A percentile compares a stretch with the other conserved stretches of the same genome.
Conservation (phyloP, 495 filamentous ascomycete species). For the Neurospora sp. region DNA sequence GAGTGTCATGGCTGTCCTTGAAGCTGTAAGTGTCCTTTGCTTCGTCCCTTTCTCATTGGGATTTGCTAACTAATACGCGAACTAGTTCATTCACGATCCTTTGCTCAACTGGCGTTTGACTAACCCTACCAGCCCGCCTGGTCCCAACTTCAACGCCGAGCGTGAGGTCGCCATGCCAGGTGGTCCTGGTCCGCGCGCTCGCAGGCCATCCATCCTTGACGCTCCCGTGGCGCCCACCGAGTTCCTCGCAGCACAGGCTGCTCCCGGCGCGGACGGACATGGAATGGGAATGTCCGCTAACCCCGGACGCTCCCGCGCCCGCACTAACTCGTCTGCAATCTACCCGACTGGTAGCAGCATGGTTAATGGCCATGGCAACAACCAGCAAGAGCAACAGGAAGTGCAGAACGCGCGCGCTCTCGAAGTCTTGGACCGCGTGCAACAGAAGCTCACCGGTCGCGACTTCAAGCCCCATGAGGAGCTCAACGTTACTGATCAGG, state of each 20-base stretch:
- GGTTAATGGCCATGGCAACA: constrained; percentile 24
- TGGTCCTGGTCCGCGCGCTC: constrained; percentile 30
- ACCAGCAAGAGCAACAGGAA: constrained; percentile 46
- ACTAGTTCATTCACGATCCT: constrained; percentile 92
- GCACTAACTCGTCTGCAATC: constrained; percentile 39
- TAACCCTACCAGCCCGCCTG: constrained; percentile 66
- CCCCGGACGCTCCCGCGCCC: constrained; percentile 34
- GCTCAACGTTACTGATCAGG: constrained; percentile 76
- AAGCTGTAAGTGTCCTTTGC: constrained; percentile 62
- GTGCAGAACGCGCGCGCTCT: constrained; percentile 88
- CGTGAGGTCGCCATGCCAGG: constrained; percentile 41
- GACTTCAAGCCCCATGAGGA: constrained; percentile 65
- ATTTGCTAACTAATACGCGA: constrained; percentile 10
- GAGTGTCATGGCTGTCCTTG: constrained; percentile 93
- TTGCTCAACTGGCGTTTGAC: constrained; percentile 94
- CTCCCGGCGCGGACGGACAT: constrained; percentile 24
- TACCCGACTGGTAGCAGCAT: constrained; percentile 18
- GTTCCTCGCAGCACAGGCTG: constrained; percentile 34
- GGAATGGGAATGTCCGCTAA: constrained; percentile 40
- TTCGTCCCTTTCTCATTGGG: no score
- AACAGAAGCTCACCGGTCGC: constrained; percentile 81
- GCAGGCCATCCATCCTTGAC: constrained; percentile 64
- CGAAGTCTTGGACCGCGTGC: constrained; percentile 82
- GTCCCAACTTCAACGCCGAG: constrained; percentile 72
- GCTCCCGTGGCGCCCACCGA: constrained; percentile 44